Base-by-base conservation (phyloP, 2,329 filamentous ascomycete genomes). In the Emericellopsis cladophorae region DNA sequence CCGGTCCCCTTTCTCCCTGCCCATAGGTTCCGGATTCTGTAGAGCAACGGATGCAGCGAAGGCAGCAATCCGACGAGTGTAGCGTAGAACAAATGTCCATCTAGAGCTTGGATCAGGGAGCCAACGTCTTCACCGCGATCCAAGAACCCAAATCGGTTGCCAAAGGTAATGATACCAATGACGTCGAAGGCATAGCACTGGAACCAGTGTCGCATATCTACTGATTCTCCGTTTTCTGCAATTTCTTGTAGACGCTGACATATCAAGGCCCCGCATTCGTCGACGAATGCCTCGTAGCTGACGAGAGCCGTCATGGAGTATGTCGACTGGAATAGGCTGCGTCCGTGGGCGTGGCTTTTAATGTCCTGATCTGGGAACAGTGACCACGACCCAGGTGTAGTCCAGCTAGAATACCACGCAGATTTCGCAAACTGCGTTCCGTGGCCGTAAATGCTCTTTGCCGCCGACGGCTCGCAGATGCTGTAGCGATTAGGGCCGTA, bases 151-250 rank as follows among this genome's bases (percentile, higher is more conserved):
- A 63, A 58, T 0, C 52, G 48, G 4, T 49, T 51, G 11, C 51
- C 60, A 32, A 54, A 57, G 0, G 66, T 71, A 15, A 75, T 68
- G 31, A 66, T 59, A 0, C 68, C 68, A 24, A 76, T 71, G 1
- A 73, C 67, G 39, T 73, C 66, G 34, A 69, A 68, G 0, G 65
- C 66, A 41, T 64, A 71, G 45, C 56, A 69, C 44, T 70, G 66
- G 23, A 70, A 51, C 60, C 62, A 67, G 37, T 62, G 54, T 4
- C 49, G 48, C 33, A 69, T 45, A 44, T 74, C 57, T 67, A 58
- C 39, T 4, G 47, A n/a, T 3, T 36, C 18, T 1, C 47, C 45
- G 2, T 44, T 39, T 7, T 35, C 31, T 2, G 49, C 45, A 41
- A 57, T 41, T 36, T 61, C 56, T 0, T 37, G 26, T 2, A 61